Percentiles rank a stretch among this genome's conserved stretches.
phyloP scores from a whole-genome alignment of 1,284 basidiomycete genomes.

The Moesziomyces sp. region DNA sequence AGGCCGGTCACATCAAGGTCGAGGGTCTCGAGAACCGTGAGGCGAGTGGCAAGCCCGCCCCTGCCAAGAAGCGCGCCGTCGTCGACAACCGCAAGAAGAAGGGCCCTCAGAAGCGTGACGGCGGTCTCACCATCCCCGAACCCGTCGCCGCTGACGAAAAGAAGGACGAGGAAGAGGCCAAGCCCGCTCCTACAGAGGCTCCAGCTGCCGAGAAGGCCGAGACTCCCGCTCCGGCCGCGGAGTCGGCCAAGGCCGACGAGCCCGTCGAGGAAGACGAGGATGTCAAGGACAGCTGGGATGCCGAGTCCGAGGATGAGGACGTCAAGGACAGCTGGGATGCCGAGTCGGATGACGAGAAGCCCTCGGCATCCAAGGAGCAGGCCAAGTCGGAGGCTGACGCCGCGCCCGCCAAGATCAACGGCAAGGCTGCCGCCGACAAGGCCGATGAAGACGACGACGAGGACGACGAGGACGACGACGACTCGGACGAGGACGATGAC shows the following conservation, averaged over 20 bases:
- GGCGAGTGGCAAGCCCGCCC: constrained; percentile 62
- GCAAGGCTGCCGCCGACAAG: constrained; percentile 19
- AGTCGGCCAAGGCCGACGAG: constrained; percentile 64
- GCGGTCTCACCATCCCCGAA: constrained; percentile 47
- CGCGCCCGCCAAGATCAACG: constrained; percentile 33
- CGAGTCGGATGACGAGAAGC: constrained; percentile 74
- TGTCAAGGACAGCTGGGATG: constrained; percentile 44
- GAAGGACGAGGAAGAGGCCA: constrained; percentile 16
- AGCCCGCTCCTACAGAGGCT: constrained; percentile 4
- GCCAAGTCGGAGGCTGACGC: constrained; percentile 22
- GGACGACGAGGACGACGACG: constrained; percentile 68
- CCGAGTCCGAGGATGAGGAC: constrained; percentile 61
- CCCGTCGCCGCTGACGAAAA: constrained; percentile 30
- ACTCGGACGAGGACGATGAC: constrained; percentile 71
- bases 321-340: constrained; percentile 69
- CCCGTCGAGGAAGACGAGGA: constrained; percentile 60
- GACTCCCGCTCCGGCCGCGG: constrained; percentile 56
- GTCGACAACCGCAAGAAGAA: constrained; percentile 87
- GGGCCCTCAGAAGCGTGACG: constrained; percentile 71
- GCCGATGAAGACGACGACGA: constrained; percentile 11
- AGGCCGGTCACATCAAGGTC: constrained; percentile 83
- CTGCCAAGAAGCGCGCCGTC: constrained; percentile 73
- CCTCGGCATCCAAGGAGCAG: constrained; percentile 23
- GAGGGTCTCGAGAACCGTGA: constrained; percentile 78
- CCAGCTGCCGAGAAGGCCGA: constrained; percentile 9